Conservation (phyloP, 2,329 filamentous ascomycete genomes). For the Alternaria postmessia region DNA sequence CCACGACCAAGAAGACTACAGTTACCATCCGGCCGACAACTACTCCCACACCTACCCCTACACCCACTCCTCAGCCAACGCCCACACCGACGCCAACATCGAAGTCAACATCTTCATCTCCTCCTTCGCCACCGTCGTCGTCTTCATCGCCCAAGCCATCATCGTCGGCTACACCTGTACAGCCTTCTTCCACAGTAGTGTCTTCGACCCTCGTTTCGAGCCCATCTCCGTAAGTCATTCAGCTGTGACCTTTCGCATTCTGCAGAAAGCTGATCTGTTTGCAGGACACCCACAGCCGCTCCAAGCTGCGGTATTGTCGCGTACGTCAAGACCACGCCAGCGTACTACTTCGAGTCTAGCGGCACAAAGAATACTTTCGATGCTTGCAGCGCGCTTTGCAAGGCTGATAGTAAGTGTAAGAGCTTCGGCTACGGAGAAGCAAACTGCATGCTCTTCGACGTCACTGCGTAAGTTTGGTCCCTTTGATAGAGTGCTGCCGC, state of each 20-base stretch:
- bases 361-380: constrained; percentile 45
- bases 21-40: constrained; percentile 33
- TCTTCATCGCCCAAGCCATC: constrained; percentile 17
- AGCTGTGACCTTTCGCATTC: not conserved
- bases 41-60: constrained; percentile 13
- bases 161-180: constrained; percentile 16
- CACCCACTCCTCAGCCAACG: constrained; percentile 17
- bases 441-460: constrained; percentile 46
- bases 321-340: constrained; percentile 41
- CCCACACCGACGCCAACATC: constrained; percentile 26
- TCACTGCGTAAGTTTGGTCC: constrained; percentile 34
- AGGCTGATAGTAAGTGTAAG: constrained; percentile 43
- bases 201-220: constrained; percentile 23
- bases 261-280: constrained; percentile 2
- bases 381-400: constrained; percentile 41
- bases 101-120: constrained; percentile 19
- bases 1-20: constrained; percentile 30
- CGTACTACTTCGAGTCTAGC: constrained; percentile 46
- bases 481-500: not conserved
- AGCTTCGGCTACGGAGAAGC: constrained; percentile 45
- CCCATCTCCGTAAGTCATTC: constrained; percentile 34
- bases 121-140: constrained; percentile 3
- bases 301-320: constrained; percentile 41
- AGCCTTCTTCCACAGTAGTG: constrained; percentile 21
- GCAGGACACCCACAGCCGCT: constrained; percentile 26